phyloP scores from a whole-genome alignment of 2,329 filamentous ascomycete species.

The Alternaria sp. region DNA sequence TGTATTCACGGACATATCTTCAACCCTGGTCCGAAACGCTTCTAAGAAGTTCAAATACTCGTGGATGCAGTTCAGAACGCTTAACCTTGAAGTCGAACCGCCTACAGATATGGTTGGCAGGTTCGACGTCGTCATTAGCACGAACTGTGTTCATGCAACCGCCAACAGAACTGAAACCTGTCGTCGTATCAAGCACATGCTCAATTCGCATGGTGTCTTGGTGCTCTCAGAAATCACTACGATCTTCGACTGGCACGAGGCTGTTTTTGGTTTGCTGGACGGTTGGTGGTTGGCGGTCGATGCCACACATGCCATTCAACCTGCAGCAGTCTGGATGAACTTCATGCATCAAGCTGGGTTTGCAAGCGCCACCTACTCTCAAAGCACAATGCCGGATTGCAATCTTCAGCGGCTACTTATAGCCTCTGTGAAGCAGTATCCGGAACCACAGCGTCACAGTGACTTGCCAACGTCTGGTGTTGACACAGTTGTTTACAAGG shows the following conservation, averaged over 20 bases:
- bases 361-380: slow-evolving; percentile 7
- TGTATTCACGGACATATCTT: slow-evolving; percentile 50
- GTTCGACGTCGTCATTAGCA: slow-evolving; percentile 20
- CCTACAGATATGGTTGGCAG: neutral
- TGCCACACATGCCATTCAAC: slow-evolving; percentile 10
- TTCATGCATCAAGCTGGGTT: slow-evolving; percentile 13
- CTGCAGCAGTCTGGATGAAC: slow-evolving; percentile 11
- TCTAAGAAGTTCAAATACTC: slow-evolving; percentile 34
- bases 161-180: slow-evolving; percentile 6
- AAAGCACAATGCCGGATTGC: slow-evolving; percentile 1
- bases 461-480: neutral
- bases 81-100: slow-evolving; percentile 34
- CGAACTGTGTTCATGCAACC: slow-evolving; percentile 33
- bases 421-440: slow-evolving; percentile 1
- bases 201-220: slow-evolving; percentile 17
- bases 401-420: slow-evolving; percentile 10
- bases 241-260: slow-evolving; percentile 22
- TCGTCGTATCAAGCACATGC: slow-evolving; percentile 9
- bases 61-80: slow-evolving; percentile 39
- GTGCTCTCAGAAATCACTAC: slow-evolving; percentile 22
- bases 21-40: slow-evolving; percentile 46
- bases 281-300: slow-evolving; percentile 31
- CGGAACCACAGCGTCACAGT: neutral
- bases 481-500: slow-evolving; percentile 18
- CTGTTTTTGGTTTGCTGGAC: slow-evolving; percentile 28